phyloP scores from a whole-genome alignment of 228 moss, liverwort and hornwort species.

The Sphagnum fallax region DNA sequence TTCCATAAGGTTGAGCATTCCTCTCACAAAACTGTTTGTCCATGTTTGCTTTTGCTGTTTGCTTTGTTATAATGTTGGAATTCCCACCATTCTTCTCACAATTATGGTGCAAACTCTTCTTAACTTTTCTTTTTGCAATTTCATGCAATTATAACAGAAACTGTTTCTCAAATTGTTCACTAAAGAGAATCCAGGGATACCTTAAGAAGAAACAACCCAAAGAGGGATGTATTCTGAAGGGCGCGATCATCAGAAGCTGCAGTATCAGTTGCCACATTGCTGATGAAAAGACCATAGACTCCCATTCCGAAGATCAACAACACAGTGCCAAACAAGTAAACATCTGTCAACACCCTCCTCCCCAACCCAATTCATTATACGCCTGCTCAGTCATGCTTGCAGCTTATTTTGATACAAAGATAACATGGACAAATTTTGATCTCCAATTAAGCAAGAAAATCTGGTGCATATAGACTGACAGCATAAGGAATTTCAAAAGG shows the following conservation, averaged over 20 bases:
- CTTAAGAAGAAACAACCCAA: slow-evolving; percentile 47
- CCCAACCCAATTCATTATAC: slow-evolving; percentile 1
- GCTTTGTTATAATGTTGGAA: no score
- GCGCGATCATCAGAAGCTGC: slow-evolving; percentile 26
- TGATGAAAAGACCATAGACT: slow-evolving; percentile 41
- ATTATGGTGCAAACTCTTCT: no score
- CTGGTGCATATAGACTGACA: no score
- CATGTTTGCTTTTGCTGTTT: no score
- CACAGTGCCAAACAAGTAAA: slow-evolving; percentile 54
- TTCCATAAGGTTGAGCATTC: no score
- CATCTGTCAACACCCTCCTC: slow-evolving; percentile 18
- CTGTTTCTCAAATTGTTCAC: no score
- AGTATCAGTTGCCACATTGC: slow-evolving; percentile 11
- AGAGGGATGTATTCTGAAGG: slow-evolving; percentile 41
- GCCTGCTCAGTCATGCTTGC: neutral
- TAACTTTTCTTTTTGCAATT: no score
- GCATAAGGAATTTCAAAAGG: neutral
- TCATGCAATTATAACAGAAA: no score
- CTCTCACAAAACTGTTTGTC: no score
- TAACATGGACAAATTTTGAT: neutral
- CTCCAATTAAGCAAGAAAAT: no score
- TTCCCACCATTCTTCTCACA: no score
- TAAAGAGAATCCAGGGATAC: slow-evolving; percentile 8
- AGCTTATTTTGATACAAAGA: neutral
- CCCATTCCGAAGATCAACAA: slow-evolving; percentile 62